Base-by-base conservation (phyloP, 192 early-diverging fungal genomes). In the Rhizophagus sp. region DNA sequence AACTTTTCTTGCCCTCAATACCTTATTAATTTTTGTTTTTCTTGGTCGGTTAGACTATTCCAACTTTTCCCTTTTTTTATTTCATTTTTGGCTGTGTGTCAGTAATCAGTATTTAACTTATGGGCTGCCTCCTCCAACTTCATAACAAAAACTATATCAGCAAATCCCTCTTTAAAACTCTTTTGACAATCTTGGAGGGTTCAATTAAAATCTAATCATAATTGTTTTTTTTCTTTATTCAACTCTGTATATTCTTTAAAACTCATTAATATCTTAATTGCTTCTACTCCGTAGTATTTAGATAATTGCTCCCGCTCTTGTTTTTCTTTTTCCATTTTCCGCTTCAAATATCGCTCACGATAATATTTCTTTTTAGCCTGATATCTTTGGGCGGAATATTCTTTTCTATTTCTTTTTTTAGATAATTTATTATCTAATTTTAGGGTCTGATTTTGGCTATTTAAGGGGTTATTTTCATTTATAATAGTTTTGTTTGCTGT, bases 1-100 rank as follows among this genome's bases (percentile, higher is more conserved):
- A n/a, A n/a, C n/a, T 73, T 73, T 73, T 73, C 22, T 1, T 52
- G 3, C 8, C 72, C 24, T 57, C 72, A 73, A 73, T 73, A 73
- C 27, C 30, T 73, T 27, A 73, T 73, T 73, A 73, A n/a, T 57
- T 52, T 49, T 4, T 44, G 8, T 30, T 73, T 2, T 25, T 73
- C 5, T 0, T 73, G 13, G 6, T 47, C 15, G 4, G 1, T 2
- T 73, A 73, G 52, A 73, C 1, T 7, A 25, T 52, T 52, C 27
- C 72, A 73, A 73, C 25, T n/a, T 73, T 73, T 44, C 13, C 44
- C 24, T n/a, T 52, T 73, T 1, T 12, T 27, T 25, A 52, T 1
- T 52, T 73, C 72, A 25, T 13, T 73, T 30, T 73, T 73, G n/a
- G 41, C 72, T 1, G 49, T 73, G 1, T 52, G 24, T 73, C 72